phyloP scores from a whole-genome alignment of 2,329 filamentous ascomycete species.

The Colletotrichum sp. region DNA sequence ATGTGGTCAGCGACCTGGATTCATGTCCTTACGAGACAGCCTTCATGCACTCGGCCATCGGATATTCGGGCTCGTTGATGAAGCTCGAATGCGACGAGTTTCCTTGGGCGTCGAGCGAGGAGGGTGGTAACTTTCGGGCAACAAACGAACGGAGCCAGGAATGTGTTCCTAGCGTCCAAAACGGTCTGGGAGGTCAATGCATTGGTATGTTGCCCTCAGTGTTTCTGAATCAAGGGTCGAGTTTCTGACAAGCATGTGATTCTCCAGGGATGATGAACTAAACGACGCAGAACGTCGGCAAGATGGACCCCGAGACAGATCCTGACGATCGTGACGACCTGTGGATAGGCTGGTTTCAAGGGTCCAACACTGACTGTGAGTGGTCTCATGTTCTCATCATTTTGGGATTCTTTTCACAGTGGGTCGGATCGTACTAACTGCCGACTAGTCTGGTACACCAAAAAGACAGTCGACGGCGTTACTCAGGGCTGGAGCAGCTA shows the following conservation, averaged over 20 bases:
- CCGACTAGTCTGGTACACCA: neutral
- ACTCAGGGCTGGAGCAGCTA: neutral
- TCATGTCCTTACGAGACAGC: neutral
- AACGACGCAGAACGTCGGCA: neutral
- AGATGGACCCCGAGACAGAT: neutral
- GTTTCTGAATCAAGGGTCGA: neutral
- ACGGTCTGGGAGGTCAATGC: neutral
- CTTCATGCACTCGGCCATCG: neutral
- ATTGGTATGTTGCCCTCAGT: neutral
- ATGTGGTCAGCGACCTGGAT: neutral
- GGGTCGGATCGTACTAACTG: neutral
- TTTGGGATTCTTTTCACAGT: neutral
- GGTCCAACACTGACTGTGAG: neutral
- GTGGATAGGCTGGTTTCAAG: neutral
- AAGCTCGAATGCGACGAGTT: conserved; percentile 1
- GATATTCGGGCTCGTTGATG: neutral
- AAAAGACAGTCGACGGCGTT: neutral
- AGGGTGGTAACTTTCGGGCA: conserved; percentile 1
- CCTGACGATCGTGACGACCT: neutral
- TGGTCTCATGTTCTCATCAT: neutral
- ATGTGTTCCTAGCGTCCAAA: neutral
- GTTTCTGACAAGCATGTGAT: neutral
- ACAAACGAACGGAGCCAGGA: neutral
- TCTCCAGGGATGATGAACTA: neutral
- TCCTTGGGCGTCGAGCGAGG: neutral